These are phyloP conservation scores for Lactarius hatsudake DNA, from an alignment of 768 basidiomycete genomes.

Conservation along the genomic window DNA sequence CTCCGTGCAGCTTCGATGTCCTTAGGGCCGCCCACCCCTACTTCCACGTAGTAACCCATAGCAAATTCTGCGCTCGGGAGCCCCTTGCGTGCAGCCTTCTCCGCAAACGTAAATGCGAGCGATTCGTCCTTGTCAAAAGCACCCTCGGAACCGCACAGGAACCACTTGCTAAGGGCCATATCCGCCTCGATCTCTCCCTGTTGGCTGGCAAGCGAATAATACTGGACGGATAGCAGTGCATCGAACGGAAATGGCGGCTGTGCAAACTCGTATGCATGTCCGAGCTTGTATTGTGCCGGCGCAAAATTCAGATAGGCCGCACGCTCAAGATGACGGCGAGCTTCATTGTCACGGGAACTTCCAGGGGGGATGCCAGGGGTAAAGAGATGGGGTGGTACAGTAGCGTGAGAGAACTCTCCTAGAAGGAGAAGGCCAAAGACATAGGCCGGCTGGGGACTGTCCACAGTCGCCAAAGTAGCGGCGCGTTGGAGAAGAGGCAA, in stretches of 20 bases:
- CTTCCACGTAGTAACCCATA: slow-evolving; percentile 92
- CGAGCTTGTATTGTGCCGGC: slow-evolving; percentile 90
- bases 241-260: slow-evolving; percentile 83
- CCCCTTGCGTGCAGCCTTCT: slow-evolving; percentile 75
- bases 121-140: slow-evolving; percentile 84
- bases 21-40: slow-evolving; percentile 77
- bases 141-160: slow-evolving; percentile 79
- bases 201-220: slow-evolving; percentile 80
- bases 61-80: slow-evolving; percentile 88
- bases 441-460: slow-evolving; percentile 86
- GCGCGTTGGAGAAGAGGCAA: slow-evolving; percentile 74
- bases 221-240: slow-evolving; percentile 85
- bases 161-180: slow-evolving; percentile 98
- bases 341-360: slow-evolving; percentile 52
- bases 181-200: slow-evolving; percentile 90
- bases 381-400: slow-evolving; percentile 51
- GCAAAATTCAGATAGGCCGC: slow-evolving; percentile 84
- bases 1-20: slow-evolving; percentile 60
- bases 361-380: slow-evolving; percentile 52
- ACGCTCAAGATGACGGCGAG: slow-evolving; percentile 73
- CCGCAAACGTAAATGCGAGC: slow-evolving; percentile 85
- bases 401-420: slow-evolving; percentile 71
- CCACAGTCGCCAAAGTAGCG: slow-evolving; percentile 66
- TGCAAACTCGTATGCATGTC: slow-evolving; percentile 90
- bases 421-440: slow-evolving; percentile 86